Percentiles rank a stretch among this genome's conserved stretches.
phyloP scores from a whole-genome alignment of 345 rosid species.

The Jatropha curcas region DNA sequence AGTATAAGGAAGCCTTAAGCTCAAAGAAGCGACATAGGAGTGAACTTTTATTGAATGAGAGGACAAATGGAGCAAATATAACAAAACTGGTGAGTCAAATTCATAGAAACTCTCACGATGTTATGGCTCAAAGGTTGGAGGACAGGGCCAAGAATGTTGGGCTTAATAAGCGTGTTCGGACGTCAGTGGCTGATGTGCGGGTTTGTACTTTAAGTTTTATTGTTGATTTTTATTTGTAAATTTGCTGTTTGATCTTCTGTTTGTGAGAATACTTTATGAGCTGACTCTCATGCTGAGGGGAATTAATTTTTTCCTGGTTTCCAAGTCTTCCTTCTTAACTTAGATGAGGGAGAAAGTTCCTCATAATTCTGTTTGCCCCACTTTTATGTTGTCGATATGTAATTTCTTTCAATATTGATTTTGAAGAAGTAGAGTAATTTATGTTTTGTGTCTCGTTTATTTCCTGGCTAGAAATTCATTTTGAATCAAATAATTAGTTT shows the following conservation, averaged over 20 bases:
- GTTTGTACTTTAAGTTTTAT: conserved; percentile 49
- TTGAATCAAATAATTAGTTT: background rate
- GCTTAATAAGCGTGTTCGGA: conserved; percentile 73
- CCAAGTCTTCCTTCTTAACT: background rate
- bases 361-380: background rate
- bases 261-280: background rate
- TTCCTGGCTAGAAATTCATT: background rate
- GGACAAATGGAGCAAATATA: conserved; percentile 50
- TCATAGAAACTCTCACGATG: conserved; percentile 59
- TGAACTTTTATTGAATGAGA: conserved; percentile 60
- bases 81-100: conserved; percentile 65
- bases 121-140: conserved; percentile 61
- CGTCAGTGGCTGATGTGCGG: conserved; percentile 68
- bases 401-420: background rate
- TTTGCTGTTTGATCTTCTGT: conserved; percentile 2
- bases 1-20: conserved; percentile 60
- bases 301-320: background rate
- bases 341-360: background rate
- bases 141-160: conserved; percentile 74
- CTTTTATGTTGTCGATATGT: background rate
- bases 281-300: background rate
- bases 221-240: conserved; percentile 14
- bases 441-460: background rate
- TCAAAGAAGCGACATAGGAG: conserved; percentile 75
- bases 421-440: background rate